A percentile compares a stretch with the other conserved stretches of the same genome.
phyloP scores from a whole-genome alignment of 1,284 basidiomycete genomes.

The Ustilago curta region DNA sequence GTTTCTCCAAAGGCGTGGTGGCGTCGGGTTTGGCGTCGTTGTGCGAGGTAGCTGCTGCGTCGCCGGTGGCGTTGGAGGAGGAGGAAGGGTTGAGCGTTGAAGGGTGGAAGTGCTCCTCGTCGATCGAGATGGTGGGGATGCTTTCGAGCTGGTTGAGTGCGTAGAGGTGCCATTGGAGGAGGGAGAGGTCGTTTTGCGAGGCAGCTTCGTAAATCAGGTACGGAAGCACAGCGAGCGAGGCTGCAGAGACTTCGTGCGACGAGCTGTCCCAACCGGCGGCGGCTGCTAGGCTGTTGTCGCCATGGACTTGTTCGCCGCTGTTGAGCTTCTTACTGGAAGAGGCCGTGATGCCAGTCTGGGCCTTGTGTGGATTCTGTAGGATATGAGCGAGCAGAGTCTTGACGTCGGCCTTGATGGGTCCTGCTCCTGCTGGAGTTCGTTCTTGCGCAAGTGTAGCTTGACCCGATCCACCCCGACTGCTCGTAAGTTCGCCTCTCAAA shows the following conservation, averaged over 20 bases:
- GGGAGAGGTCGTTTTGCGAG: slow-evolving; percentile 26
- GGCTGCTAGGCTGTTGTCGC: background rate
- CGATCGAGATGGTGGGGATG: slow-evolving; percentile 33
- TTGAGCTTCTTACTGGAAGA: background rate
- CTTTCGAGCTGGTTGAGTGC: slow-evolving; percentile 39
- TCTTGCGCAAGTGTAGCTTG: slow-evolving; percentile 22
- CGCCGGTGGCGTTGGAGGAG: slow-evolving; percentile 6
- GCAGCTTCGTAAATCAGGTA: slow-evolving; percentile 54
- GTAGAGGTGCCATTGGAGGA: slow-evolving; percentile 52
- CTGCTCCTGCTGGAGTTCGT: slow-evolving; percentile 26
- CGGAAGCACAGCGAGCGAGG: slow-evolving; percentile 32
- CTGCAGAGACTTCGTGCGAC: slow-evolving; percentile 29
- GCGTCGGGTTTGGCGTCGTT: slow-evolving; percentile 4
- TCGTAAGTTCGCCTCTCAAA: slow-evolving; percentile 86
- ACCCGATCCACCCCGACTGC: slow-evolving; percentile 22
- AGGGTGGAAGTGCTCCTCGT: slow-evolving; percentile 41
- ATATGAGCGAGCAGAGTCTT: slow-evolving; percentile 47
- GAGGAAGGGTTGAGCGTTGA: slow-evolving; percentile 30
- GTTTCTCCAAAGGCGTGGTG: slow-evolving; percentile 42
- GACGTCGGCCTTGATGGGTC: slow-evolving; percentile 41
- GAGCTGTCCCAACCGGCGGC: slow-evolving; percentile 40
- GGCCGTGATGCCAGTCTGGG: slow-evolving; percentile 5
- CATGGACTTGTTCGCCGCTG: background rate
- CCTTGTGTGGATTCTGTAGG: slow-evolving; percentile 38
- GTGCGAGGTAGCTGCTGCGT: slow-evolving; percentile 14